A percentile compares a stretch with the other conserved stretches of the same genome.
Evolutionary conservation across 345 rosid species (phyloP).

Genomic region (Brassica napus): Da-Ae NC_063435.1:25823501-25824000

Average conservation of each 20-base stretch:
- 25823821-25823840: conserved; percentile 78
- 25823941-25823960: no score
- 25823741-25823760: conserved; percentile 47
- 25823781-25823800: conserved; percentile 50
- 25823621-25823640: conserved; percentile 72
- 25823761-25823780: conserved; percentile 50
- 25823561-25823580: conserved; percentile 73
- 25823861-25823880: conserved; percentile 63
- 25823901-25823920: no score
- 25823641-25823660: conserved; percentile 92
- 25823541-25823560: conserved; percentile 81
- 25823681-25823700: conserved; percentile 79
- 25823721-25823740: conserved; percentile 78
- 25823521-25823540: conserved; percentile 90
- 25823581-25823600: conserved; percentile 54
- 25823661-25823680: conserved; percentile 62
- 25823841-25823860: conserved; percentile 39
- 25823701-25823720: conserved; percentile 61
- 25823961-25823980: conserved; percentile 37
- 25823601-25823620: conserved; percentile 60
- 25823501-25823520: conserved; percentile 70
- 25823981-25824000: no score
- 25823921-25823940: no score
- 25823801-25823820: conserved; percentile 57
- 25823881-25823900: conserved; percentile 48